A percentile compares a stretch with the other conserved stretches of the same genome.
phyloP scores from a whole-genome alignment of 139 green algal species.

The Chlorella sp. region DNA sequence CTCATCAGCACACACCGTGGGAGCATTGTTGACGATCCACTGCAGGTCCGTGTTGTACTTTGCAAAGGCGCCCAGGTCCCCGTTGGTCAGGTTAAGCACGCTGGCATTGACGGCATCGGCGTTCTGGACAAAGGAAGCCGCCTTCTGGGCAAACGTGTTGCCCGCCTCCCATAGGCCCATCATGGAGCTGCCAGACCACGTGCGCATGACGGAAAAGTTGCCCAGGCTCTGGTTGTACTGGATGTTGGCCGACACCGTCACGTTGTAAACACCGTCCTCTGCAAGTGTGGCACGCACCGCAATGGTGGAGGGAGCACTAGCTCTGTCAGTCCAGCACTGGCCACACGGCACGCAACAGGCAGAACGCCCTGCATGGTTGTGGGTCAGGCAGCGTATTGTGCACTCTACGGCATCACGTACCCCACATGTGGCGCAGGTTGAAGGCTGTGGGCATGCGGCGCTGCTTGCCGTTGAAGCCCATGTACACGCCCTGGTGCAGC shows the following conservation, averaged over 20 bases:
- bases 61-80: not conserved
- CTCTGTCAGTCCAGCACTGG: too few relatives aligned
- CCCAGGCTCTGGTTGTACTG: not conserved
- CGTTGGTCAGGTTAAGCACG: too few relatives aligned
- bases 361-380: too few relatives aligned
- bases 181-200: not conserved
- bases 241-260: not conserved
- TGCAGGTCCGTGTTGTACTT: not conserved
- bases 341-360: too few relatives aligned
- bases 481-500: not conserved
- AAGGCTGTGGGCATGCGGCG: not conserved
- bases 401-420: too few relatives aligned
- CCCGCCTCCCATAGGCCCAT: not conserved
- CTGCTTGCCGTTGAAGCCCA: not conserved
- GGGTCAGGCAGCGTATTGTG: too few relatives aligned
- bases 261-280: not conserved
- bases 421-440: not conserved
- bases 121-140: not conserved
- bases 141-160: not conserved
- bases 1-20: not conserved
- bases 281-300: too few relatives aligned
- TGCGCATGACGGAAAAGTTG: not conserved
- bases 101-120: not conserved
- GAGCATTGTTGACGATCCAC: not conserved
- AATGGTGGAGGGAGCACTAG: too few relatives aligned